Conservation (phyloP, 352 stramenopile species). For the Globisporangium nodosum region DNA sequence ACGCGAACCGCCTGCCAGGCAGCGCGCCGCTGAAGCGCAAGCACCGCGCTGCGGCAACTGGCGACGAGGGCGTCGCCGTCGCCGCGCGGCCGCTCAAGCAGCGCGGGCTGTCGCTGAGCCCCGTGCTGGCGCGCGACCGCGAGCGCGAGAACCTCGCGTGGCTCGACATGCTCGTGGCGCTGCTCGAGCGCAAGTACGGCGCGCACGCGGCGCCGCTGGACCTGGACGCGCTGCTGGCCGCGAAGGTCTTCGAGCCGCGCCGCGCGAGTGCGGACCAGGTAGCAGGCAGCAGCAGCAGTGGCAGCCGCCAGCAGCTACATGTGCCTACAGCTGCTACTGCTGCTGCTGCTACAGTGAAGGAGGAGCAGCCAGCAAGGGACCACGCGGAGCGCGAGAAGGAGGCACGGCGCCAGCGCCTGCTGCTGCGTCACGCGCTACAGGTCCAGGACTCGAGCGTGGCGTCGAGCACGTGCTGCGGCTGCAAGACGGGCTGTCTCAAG, state of each 20-base stretch:
- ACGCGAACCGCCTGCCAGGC: conserved; percentile 6
- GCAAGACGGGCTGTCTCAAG: conserved; percentile 83
- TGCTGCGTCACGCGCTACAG: conserved; percentile 56
- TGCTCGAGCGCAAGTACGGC: conserved; percentile 64
- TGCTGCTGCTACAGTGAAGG: background rate
- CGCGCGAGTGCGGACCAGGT: background rate
- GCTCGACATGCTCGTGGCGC: conserved; percentile 78
- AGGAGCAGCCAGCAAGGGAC: background rate
- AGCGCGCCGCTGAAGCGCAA: conserved; percentile 13
- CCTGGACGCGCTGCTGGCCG: conserved; percentile 34
- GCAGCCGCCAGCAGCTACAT: conserved; percentile 1
- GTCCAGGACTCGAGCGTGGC: conserved; percentile 68
- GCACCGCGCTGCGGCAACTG: background rate
- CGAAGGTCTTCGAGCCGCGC: conserved; percentile 27
- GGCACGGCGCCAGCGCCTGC: conserved; percentile 33
- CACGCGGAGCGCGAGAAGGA: conserved; percentile 19
- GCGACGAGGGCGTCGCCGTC: background rate
- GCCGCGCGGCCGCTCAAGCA: background rate
- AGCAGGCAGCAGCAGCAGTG: background rate
- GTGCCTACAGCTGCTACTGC: no score
- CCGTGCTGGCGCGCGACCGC: conserved; percentile 8
- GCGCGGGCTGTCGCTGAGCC: background rate
- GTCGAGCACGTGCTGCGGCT: conserved; percentile 73
- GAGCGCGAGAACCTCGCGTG: conserved; percentile 69
- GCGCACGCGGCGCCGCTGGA: conserved; percentile 27